Evolutionary conservation across 768 basidiomycete genomes (phyloP).

Genomic region (Strobilomyces dryophilus): DNA sequence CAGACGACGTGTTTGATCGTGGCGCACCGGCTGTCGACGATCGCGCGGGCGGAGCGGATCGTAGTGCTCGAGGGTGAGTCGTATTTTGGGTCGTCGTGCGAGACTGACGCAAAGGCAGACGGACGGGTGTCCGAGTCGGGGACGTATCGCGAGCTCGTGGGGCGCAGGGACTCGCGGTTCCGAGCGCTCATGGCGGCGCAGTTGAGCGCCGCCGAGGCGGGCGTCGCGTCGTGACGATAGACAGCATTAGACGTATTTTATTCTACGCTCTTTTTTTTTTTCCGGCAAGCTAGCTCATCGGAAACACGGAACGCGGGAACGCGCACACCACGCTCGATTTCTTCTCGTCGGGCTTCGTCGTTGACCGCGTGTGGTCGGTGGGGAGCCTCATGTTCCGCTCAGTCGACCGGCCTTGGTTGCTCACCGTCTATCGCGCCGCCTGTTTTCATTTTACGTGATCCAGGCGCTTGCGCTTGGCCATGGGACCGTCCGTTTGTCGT

Average conservation of each 20-base stretch:
- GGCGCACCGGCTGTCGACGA: slow-evolving; percentile 86
- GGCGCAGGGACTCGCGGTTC: slow-evolving; percentile 72
- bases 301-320: background rate
- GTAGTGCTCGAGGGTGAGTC: slow-evolving; percentile 80
- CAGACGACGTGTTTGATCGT: slow-evolving; percentile 88
- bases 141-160: slow-evolving; percentile 74
- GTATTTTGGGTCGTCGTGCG: background rate
- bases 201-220: slow-evolving; percentile 46
- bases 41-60: slow-evolving; percentile 85
- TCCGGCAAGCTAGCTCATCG: background rate
- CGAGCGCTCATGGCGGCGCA: slow-evolving; percentile 88
- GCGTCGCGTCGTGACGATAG: slow-evolving; percentile 5
- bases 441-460: too few species aligned
- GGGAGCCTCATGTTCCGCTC: too few species aligned
- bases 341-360: too few species aligned
- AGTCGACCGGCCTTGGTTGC: too few species aligned
- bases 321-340: too few species aligned
- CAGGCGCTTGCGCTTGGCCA: too few species aligned
- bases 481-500: too few species aligned
- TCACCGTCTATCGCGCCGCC: too few species aligned
- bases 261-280: background rate
- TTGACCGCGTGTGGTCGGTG: too few species aligned
- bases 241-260: slow-evolving; percentile 7
- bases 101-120: slow-evolving; percentile 34
- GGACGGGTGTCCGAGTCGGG: slow-evolving; percentile 82